Conservation (phyloP, 345 rosid species). For the Euclidium syriacum region DNA sequence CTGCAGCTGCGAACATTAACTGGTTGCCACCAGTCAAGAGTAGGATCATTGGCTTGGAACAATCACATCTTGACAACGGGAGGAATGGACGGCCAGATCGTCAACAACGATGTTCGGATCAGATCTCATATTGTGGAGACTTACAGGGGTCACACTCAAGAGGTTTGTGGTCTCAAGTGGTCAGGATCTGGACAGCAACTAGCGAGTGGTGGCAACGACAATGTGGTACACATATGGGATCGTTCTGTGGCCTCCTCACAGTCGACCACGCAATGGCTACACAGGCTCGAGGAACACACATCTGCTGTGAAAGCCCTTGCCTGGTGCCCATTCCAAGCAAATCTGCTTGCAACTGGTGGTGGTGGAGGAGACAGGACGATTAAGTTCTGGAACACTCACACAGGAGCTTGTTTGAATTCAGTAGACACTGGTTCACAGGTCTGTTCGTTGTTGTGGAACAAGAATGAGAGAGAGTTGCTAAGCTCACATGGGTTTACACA, state of each 20-base stretch:
- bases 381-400: constrained; percentile 35
- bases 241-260: constrained; percentile 37
- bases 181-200: constrained; percentile 48
- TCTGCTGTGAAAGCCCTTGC: constrained; percentile 57
- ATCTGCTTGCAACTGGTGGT: constrained; percentile 33
- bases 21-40: constrained; percentile 40
- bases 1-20: constrained; percentile 36
- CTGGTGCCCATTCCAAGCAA: constrained; percentile 44
- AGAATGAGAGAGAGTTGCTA: constrained; percentile 34
- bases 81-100: constrained; percentile 42
- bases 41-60: constrained; percentile 39
- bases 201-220: constrained; percentile 45
- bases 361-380: constrained; percentile 35
- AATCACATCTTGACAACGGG: constrained; percentile 42
- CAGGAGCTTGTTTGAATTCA: constrained; percentile 36
- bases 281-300: constrained; percentile 40
- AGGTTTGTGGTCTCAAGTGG: constrained; percentile 52
- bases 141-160: constrained; percentile 44
- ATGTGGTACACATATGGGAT: constrained; percentile 45
- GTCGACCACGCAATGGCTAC: constrained; percentile 34
- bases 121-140: constrained; percentile 38
- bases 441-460: constrained; percentile 32
- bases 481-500: constrained; percentile 36
- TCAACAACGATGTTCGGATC: constrained; percentile 42
- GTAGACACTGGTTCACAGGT: constrained; percentile 37